phyloP scores from a whole-genome alignment of 768 basidiomycete genomes.

The Fibroporia radiculosa region DNA sequence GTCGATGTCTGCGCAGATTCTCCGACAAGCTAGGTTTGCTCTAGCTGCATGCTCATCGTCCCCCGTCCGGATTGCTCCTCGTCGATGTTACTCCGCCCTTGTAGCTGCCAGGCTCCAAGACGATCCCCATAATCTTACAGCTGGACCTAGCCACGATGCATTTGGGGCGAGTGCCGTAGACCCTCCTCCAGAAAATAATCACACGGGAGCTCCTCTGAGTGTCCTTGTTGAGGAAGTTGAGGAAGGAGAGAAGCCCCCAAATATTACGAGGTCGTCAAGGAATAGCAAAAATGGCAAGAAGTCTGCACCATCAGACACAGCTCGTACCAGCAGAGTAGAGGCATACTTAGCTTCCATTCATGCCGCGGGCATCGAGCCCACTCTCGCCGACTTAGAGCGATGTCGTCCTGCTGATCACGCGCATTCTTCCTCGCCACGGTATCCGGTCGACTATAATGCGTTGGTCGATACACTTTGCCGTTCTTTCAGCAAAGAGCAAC shows the following conservation, averaged over 20 bases:
- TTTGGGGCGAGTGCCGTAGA: too few relatives aligned
- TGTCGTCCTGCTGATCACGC: constrained; percentile 38
- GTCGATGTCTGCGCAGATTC: constrained; percentile 1
- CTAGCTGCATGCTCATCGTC: neutral
- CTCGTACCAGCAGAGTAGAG: constrained; percentile 27
- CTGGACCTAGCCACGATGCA: too few relatives aligned
- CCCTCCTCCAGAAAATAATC: too few relatives aligned
- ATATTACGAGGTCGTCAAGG: too few relatives aligned
- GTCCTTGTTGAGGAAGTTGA: too few relatives aligned
- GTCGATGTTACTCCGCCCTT: neutral
- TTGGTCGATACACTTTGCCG: constrained; percentile 46
- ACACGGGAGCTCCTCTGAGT: too few relatives aligned
- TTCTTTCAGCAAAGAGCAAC: constrained; percentile 58
- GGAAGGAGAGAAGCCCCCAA: too few relatives aligned
- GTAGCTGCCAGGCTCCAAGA: constrained; percentile 1
- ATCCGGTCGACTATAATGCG: constrained; percentile 44
- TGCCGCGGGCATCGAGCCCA: constrained; percentile 37
- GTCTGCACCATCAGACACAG: neutral
- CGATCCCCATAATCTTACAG: neutral
- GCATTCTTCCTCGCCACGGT: constrained; percentile 34
- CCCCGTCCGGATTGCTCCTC: neutral
- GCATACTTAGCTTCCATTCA: constrained; percentile 49
- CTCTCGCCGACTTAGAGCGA: constrained; percentile 55
- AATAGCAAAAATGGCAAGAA: too few relatives aligned
- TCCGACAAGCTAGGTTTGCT: neutral